Percentiles rank a stretch among this genome's conserved stretches.
Evolutionary conservation across 495 filamentous ascomycete genomes (phyloP).

Genomic region (Collariella sp.): DNA sequence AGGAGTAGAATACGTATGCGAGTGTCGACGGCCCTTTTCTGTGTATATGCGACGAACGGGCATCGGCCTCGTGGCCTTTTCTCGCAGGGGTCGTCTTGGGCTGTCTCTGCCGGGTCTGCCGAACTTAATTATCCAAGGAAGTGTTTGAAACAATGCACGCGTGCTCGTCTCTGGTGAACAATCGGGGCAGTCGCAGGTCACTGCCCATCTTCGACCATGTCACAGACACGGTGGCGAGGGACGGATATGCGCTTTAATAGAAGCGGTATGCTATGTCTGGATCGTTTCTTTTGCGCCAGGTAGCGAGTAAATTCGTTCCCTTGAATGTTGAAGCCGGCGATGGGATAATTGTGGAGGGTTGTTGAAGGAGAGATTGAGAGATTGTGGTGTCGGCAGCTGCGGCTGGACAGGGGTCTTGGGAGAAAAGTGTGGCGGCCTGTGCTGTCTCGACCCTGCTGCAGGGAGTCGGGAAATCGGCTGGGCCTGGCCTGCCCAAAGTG

Average conservation of each 20-base stretch:
- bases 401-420: too few relatives aligned
- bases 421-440: not conserved
- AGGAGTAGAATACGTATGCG: not conserved
- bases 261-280: not conserved
- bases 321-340: too few relatives aligned
- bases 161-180: not conserved
- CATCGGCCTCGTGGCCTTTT: not conserved
- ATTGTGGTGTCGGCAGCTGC: too few relatives aligned
- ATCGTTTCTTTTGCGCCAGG: not conserved
- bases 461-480: not conserved
- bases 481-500: not conserved
- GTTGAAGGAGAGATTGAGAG: too few relatives aligned
- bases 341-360: too few relatives aligned
- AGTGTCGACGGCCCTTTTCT: conserved; percentile 4
- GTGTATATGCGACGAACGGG: not conserved
- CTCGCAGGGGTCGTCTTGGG: not conserved
- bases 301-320: too few relatives aligned
- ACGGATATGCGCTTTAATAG: not conserved
- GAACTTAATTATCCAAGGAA: not conserved
- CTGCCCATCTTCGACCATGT: conserved; percentile 9
- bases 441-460: too few relatives aligned
- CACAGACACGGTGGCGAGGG: not conserved
- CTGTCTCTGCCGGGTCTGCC: not conserved
- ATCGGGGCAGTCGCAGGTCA: not conserved
- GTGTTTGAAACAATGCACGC: not conserved